These are phyloP conservation scores for Lineolata rhizophorae DNA, from an alignment of 495 filamentous ascomycete species.

Conservation along the genomic window DNA sequence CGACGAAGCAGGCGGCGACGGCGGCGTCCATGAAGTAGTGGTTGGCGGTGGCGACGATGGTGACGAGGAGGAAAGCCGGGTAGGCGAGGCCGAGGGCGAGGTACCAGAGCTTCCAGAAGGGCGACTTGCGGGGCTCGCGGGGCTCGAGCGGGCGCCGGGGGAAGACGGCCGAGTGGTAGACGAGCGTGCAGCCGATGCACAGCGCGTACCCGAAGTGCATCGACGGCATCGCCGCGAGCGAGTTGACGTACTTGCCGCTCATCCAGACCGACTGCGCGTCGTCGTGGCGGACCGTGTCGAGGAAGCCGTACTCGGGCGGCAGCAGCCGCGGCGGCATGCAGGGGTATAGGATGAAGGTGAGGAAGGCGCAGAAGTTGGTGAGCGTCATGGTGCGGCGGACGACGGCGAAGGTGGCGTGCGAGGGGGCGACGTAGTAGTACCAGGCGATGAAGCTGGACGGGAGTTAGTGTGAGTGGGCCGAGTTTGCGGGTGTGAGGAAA, in stretches of 20 bases:
- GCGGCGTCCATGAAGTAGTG: conserved; percentile 42
- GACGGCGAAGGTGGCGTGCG: conserved; percentile 29
- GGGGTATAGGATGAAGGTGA: conserved; percentile 38
- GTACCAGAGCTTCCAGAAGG: conserved; percentile 22
- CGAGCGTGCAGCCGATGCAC: conserved; percentile 33
- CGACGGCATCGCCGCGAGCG: conserved; percentile 12
- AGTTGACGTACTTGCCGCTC: conserved; percentile 15
- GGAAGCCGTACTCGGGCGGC: conserved; percentile 35
- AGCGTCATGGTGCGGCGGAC: conserved; percentile 41
- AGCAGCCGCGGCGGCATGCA: conserved; percentile 44
- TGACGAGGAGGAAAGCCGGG: conserved; percentile 32
- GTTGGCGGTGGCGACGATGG: conserved; percentile 44
- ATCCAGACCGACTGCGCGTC: conserved; percentile 36
- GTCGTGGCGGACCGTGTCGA: conserved; percentile 39
- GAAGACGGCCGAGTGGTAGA: conserved; percentile 36
- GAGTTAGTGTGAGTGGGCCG: conserved; percentile 1
- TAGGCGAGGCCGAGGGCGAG: conserved; percentile 29
- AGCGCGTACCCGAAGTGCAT: conserved; percentile 21
- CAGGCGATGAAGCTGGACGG: conserved; percentile 34
- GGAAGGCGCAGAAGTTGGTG: conserved; percentile 37
- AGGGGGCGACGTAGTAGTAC: conserved; percentile 40
- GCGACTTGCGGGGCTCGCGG: conserved; percentile 21
- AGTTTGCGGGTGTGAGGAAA: too few species aligned
- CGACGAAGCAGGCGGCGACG: conserved; percentile 28
- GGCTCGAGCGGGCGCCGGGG: conserved; percentile 20